Evolutionary conservation across 306 rosid species (phyloP), one percentile per base, ranked within the genome.

Genomic region (Parietaria judaica): DNA sequence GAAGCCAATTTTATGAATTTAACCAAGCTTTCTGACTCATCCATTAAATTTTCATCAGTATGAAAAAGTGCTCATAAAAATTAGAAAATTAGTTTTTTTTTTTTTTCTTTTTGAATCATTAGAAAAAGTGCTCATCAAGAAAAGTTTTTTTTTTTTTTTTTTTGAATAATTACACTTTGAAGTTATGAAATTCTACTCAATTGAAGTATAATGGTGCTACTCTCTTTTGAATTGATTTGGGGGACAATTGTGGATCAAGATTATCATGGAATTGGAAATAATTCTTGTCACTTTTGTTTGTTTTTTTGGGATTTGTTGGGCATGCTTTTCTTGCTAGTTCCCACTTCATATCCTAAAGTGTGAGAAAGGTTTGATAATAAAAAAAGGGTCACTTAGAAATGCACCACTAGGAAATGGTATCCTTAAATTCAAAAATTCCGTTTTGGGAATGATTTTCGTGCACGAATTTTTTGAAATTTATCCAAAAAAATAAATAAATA

Each of bases 251-350:
- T 41, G 23, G 9, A 17, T 51, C 79, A 16, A 31, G 61, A 39
- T 47, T 45, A 11, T 54, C 55, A 36, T 44, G 36, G 49, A 38
- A 49, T 5, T 41, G 45, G 45, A 5, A 41, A 8, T 8, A 41
- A 41, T 41, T 4, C n/a, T 58, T 61, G 11, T 45, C 16, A 50
- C 57, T 51, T 70, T 61, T 7, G 55, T 41, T 72, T 54, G 52
- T 15, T 64, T 67, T 67, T 50, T 54, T 56, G 38, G 46, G 45
- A 67, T 41, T 15, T 62, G 69, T 61, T 60, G 11, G 50, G 49
- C 47, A 57, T 74, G 70, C 68, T 64, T 47, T 68, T 64, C 71
- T 69, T 59, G 64, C 68, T 69, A 71, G 74, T 69, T 74, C 51
- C 71, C 75, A 59, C 60, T 74, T 54, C 58, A 53, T 54, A 47